These are phyloP conservation scores for Hanseniaspora lachancei DNA, from an alignment of 805 yeast species.

Conservation along the genomic window DNA sequence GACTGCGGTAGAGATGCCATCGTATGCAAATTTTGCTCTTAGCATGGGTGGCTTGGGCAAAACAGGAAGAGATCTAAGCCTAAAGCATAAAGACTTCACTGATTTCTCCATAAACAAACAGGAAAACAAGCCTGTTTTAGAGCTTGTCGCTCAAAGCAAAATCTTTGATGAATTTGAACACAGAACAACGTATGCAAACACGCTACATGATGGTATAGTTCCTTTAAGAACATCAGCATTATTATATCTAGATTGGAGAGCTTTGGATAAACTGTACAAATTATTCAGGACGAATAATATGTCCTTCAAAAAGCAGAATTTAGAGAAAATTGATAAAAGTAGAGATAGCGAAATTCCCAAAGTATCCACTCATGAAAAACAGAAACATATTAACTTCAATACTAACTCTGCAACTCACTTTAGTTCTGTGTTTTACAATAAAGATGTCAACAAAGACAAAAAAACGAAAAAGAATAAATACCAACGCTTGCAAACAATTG, in stretches of 20 bases:
- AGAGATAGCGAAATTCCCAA: neutral
- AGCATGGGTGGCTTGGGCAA: conserved; percentile 83
- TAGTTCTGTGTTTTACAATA: neutral
- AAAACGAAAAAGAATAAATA: conserved; percentile 6
- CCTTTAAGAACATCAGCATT: conserved; percentile 84
- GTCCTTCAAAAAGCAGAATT: conserved; percentile 1
- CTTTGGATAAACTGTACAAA: conserved; percentile 5
- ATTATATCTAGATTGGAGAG: conserved; percentile 65
- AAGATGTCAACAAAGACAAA: neutral
- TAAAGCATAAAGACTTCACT: conserved; percentile 32
- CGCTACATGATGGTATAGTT: conserved; percentile 86
- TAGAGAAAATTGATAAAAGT: conserved; percentile 1
- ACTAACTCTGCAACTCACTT: neutral
- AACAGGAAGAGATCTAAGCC: conserved; percentile 82
- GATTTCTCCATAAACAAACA: conserved; percentile 20
- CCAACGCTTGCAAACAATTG: neutral
- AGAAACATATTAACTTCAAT: neutral
- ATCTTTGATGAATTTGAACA: conserved; percentile 50
- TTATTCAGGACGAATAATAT: conserved; percentile 1
- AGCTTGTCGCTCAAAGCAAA: conserved; percentile 63
- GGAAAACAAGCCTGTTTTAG: conserved; percentile 43
- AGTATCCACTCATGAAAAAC: neutral
- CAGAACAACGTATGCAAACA: conserved; percentile 80
- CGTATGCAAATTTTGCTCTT: conserved; percentile 67
- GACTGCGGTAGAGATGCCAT: conserved; percentile 74